Evolutionary conservation across 177 flowering plant species (phyloP), one percentile per base, ranked within the genome.

Genomic region (Vitis hybrid): DNA sequence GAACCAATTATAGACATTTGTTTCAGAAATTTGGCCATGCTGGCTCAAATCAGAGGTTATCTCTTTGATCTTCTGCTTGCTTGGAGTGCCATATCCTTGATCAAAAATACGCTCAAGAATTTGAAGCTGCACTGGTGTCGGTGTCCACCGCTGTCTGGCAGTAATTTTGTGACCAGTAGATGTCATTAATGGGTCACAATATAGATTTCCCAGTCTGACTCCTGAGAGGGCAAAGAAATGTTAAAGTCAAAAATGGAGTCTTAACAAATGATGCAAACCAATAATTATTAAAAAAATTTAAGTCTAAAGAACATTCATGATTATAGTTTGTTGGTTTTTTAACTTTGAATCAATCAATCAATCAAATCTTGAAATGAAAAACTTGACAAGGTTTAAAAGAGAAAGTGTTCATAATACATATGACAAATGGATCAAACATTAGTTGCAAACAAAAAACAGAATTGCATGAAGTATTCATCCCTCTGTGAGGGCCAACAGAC

Each of bases 1-100:
- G 72, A 94, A 94, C 98, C 98, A 94, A 66, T 93, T 93, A 69
- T 92, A 93, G 58, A 93, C 98, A 82, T 93, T 93, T 19, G 97
- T 86, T 66, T 93, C 98, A 53, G 94, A 86, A 71, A 93, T 89
- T 60, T 84, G 96, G 45, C 98, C 98, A 65, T 94, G 97, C 73
- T 89, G 94, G 14, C 85, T 80, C 69, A 94, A 85, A 62, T 92
- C 92, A 20, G 80, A 61, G 12, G 97, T 84, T 60, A 81, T 76
- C 63, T 81, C 84, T 71, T 81, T 81, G 69, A 81, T 81, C 72
- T 81, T 81, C 39, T 89, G 97, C 81, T 90, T 94, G 86, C 85
- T 88, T 57, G 97, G 98, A 60, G 97, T 88, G 20, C 94, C 94
- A 67, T 72, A 88, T 60, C 97, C 97, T 75, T 89, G 86, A 26